Conservation (phyloP, 2,329 filamentous ascomycete species). For the Scortechinia acanthostroma region DNA sequence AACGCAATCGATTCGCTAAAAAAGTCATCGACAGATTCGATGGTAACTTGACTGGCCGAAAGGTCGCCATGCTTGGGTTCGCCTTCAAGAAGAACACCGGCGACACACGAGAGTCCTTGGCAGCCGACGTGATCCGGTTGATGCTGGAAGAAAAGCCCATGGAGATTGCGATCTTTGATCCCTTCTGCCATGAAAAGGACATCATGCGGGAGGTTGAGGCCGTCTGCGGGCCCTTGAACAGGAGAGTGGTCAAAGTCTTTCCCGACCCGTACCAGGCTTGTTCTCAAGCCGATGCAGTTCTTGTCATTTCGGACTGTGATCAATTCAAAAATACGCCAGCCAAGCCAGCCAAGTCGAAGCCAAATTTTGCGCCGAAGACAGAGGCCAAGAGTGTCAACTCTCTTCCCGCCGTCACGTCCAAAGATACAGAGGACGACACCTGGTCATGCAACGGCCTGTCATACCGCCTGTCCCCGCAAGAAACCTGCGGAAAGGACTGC, state of each 20-base stretch:
- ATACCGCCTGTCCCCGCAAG: background rate
- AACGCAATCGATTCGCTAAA: slow-evolving; percentile 42
- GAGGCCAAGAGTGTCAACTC: no score
- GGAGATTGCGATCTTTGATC: slow-evolving; percentile 44
- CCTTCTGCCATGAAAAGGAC: slow-evolving; percentile 25
- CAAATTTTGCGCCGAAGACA: background rate
- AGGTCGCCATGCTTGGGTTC: slow-evolving; percentile 48
- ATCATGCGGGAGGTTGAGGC: slow-evolving; percentile 16
- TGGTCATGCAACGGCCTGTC: background rate
- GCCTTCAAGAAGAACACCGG: slow-evolving; percentile 56
- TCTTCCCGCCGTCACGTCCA: no score
- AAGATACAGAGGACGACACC: background rate
- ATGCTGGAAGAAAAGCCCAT: slow-evolving; percentile 38
- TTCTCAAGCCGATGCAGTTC: slow-evolving; percentile 31
- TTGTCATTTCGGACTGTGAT: slow-evolving; percentile 43
- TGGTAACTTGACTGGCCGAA: slow-evolving; percentile 43
- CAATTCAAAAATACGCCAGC: slow-evolving; percentile 30
- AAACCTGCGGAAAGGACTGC: background rate
- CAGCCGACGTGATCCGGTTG: slow-evolving; percentile 40
- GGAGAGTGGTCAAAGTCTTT: slow-evolving; percentile 24
- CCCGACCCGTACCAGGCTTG: slow-evolving; percentile 33
- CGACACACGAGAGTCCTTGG: slow-evolving; percentile 48
- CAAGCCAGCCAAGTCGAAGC: slow-evolving; percentile 6
- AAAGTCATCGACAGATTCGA: slow-evolving; percentile 45
- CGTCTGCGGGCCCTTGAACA: slow-evolving; percentile 13